Evolutionary conservation across 2,329 filamentous ascomycete genomes (phyloP).

Genomic region (Colletotrichum melonis): DNA sequence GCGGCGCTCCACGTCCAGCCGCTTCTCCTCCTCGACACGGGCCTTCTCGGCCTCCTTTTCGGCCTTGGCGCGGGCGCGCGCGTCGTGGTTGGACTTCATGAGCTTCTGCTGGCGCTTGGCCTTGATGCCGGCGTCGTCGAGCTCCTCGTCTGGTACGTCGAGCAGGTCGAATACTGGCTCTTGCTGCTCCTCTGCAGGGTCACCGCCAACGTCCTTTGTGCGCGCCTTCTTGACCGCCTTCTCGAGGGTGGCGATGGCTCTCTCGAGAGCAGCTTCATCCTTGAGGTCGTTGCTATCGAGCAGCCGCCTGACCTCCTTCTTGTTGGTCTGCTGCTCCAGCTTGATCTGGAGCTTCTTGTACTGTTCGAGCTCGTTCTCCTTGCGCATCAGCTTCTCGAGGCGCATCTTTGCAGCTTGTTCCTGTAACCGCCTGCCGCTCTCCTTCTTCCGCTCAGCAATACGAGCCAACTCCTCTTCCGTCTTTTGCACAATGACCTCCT

Average conservation of each 20-base stretch:
- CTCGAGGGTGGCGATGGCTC: conserved; percentile 88
- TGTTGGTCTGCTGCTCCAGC: conserved; percentile 76
- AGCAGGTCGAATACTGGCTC: conserved; percentile 88
- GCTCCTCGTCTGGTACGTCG: conserved; percentile 88
- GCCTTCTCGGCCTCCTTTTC: conserved; percentile 96
- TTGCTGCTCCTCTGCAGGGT: conserved; percentile 84
- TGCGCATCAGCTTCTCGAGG: conserved; percentile 92
- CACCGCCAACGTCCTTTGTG: conserved; percentile 90
- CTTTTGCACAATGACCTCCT: conserved; percentile 91
- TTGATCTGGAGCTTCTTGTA: conserved; percentile 85
- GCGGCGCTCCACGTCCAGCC: conserved; percentile 84
- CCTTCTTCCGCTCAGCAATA: conserved; percentile 93
- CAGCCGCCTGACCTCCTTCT: conserved; percentile 89
- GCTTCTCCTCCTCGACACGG: conserved; percentile 83
- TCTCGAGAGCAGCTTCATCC: conserved; percentile 88
- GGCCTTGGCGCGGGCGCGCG: conserved; percentile 90
- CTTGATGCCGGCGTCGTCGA: conserved; percentile 92
- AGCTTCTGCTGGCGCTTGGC: conserved; percentile 92
- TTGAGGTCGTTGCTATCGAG: conserved; percentile 93
- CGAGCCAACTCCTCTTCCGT: conserved; percentile 91
- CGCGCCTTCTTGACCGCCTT: conserved; percentile 89
- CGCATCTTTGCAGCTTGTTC: conserved; percentile 98
- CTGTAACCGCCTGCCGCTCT: conserved; percentile 90
- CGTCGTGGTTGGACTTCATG: conserved; percentile 95
- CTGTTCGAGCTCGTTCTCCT: conserved; percentile 95